phyloP scores from a whole-genome alignment of 495 filamentous ascomycete species.

The Podospora tetraspora region DNA sequence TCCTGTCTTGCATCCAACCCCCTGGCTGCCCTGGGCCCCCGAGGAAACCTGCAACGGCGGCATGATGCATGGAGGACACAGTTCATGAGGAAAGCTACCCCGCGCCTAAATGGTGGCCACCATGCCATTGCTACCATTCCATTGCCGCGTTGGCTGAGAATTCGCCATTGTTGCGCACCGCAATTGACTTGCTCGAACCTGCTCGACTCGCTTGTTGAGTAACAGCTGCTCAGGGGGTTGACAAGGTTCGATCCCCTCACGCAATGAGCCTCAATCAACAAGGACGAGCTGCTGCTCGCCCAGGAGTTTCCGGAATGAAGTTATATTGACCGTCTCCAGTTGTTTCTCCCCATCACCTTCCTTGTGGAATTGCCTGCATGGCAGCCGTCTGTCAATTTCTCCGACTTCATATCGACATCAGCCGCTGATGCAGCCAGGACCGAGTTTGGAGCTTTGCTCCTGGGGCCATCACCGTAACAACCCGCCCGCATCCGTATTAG shows the following conservation, averaged over 20 bases:
- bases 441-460: background rate
- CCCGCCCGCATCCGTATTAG: slow-evolving; percentile 2
- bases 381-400: slow-evolving; percentile 6
- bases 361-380: slow-evolving; percentile 3
- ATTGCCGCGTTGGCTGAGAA: background rate
- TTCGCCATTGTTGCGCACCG: background rate
- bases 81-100: slow-evolving; percentile 19
- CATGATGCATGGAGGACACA: slow-evolving; percentile 16
- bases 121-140: slow-evolving; percentile 10
- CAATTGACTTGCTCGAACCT: background rate
- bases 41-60: slow-evolving; percentile 16
- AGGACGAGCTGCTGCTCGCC: background rate
- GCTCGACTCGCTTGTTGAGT: background rate
- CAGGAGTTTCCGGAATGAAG: slow-evolving; percentile 17
- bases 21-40: slow-evolving; percentile 3
- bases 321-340: slow-evolving; percentile 12
- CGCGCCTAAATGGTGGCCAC: slow-evolving; percentile 15
- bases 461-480: slow-evolving; percentile 1
- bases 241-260: background rate
- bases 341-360: background rate
- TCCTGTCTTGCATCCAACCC: background rate
- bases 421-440: slow-evolving; percentile 6
- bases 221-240: background rate
- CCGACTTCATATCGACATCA: slow-evolving; percentile 9
- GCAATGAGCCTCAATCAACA: slow-evolving; percentile 20